Percentiles rank a stretch among this genome's conserved stretches.
Conservation (phyloP, 2,329 filamentous ascomycete species). For the Bipolaris cookei region DNA sequence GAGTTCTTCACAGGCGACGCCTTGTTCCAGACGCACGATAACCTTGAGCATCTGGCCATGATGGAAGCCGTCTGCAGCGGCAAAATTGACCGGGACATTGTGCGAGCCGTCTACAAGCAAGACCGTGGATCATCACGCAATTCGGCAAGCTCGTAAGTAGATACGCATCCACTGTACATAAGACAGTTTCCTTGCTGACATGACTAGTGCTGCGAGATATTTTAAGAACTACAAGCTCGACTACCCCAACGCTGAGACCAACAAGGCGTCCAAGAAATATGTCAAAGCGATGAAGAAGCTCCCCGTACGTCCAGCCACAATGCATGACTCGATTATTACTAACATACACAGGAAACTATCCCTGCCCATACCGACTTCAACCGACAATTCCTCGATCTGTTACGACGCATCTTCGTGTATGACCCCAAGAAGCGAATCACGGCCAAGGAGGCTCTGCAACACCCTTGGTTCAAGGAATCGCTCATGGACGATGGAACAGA, state of each 20-base stretch:
- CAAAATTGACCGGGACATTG: constrained; percentile 62
- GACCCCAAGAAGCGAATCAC: constrained; percentile 70
- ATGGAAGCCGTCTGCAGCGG: constrained; percentile 68
- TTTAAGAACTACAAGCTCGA: constrained; percentile 65
- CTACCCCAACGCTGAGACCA: constrained; percentile 68
- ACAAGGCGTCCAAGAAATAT: constrained; percentile 68
- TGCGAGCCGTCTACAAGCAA: constrained; percentile 60
- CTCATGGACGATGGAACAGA: constrained; percentile 71
- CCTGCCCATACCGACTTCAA: constrained; percentile 66
- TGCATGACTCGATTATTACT: constrained; percentile 7
- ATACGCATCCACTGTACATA: not conserved
- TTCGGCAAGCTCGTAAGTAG: constrained; percentile 61
- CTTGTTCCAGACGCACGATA: constrained; percentile 72
- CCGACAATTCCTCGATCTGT: constrained; percentile 66
- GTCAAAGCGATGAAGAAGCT: constrained; percentile 72
- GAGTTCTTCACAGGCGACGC: constrained; percentile 73
- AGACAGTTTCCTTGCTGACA: constrained; percentile 38
- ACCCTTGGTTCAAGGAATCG: constrained; percentile 70
- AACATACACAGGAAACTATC: constrained; percentile 63
- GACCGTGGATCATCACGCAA: constrained; percentile 57
- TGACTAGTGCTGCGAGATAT: constrained; percentile 51
- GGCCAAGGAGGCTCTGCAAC: constrained; percentile 68
- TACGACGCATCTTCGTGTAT: constrained; percentile 69
- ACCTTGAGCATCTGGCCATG: constrained; percentile 71
- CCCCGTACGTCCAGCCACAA: constrained; percentile 53